Evolutionary conservation across 2,329 filamentous ascomycete genomes (phyloP).

Genomic region (Zymoseptoria crescenta): DNA sequence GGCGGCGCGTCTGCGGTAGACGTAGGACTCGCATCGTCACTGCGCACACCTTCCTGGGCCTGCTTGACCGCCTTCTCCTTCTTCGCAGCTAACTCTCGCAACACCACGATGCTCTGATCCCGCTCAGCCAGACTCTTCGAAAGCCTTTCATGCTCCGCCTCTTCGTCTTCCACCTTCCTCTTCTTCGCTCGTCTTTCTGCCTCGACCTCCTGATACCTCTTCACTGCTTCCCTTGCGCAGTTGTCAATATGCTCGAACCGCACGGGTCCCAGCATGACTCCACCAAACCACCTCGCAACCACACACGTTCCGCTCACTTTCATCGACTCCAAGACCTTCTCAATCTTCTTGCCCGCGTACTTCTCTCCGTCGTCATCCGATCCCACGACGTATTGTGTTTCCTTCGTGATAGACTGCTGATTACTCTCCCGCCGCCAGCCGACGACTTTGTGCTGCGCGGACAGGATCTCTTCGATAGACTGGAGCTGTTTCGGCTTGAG

Average conservation of each 20-base stretch:
- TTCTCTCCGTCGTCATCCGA: conserved; percentile 49
- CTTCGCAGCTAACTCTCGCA: conserved; percentile 40
- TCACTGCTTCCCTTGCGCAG: conserved; percentile 41
- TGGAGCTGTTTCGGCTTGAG: conserved; percentile 37
- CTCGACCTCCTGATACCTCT: conserved; percentile 31
- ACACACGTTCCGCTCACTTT: conserved; percentile 41
- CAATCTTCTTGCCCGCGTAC: conserved; percentile 42
- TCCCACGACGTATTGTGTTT: conserved; percentile 36
- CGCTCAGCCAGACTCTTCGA: conserved; percentile 37
- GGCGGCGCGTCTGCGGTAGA: conserved; percentile 1
- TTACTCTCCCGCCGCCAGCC: conserved; percentile 44
- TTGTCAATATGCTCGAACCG: conserved; percentile 47
- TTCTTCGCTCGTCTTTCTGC: conserved; percentile 26
- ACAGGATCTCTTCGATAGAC: conserved; percentile 35
- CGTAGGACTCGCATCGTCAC: conserved; percentile 1
- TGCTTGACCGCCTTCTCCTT: conserved; percentile 35
- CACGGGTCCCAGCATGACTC: conserved; percentile 45
- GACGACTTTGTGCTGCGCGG: conserved; percentile 44
- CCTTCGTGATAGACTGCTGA: conserved; percentile 38
- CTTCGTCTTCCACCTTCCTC: conserved; percentile 29
- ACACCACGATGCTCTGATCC: conserved; percentile 41
- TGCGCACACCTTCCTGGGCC: conserved; percentile 3
- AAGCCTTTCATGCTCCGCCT: conserved; percentile 29
- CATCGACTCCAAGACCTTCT: conserved; percentile 40
- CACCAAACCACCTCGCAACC: conserved; percentile 50